Evolutionary conservation across 1,139 yeast genomes (phyloP).

Genomic region (Eremothecium cymbalariae): DNA sequence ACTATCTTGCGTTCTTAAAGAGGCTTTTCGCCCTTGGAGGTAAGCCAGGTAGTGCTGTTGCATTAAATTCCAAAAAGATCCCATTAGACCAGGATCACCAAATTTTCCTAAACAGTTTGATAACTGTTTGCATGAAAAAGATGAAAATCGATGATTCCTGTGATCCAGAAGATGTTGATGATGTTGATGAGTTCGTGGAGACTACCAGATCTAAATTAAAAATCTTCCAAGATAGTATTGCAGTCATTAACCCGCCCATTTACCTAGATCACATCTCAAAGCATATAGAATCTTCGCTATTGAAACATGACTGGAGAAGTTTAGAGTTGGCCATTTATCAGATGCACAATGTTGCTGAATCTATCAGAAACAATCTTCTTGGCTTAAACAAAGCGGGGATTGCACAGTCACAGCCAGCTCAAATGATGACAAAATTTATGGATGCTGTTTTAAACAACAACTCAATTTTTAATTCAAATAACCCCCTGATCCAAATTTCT

Average conservation of each 20-base stretch:
- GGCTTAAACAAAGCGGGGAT: conserved; percentile 59
- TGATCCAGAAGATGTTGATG: conserved; percentile 62
- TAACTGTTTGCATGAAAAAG: conserved; percentile 64
- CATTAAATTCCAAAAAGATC: conserved; percentile 31
- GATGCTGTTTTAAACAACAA: conserved; percentile 40
- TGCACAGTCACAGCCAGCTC: conserved; percentile 51
- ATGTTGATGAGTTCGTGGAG: conserved; percentile 70
- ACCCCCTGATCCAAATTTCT: conserved; percentile 69
- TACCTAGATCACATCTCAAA: conserved; percentile 63
- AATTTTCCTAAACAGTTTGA: conserved; percentile 51
- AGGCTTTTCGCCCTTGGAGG: conserved; percentile 38
- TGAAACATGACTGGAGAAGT: conserved; percentile 56
- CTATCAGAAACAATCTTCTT: conserved; percentile 64
- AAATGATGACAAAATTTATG: conserved; percentile 46
- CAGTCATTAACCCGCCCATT: conserved; percentile 62
- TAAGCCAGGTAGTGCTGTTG: conserved; percentile 32
- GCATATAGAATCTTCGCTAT: conserved; percentile 52
- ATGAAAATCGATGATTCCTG: conserved; percentile 72
- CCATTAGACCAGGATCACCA: conserved; percentile 35
- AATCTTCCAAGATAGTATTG: conserved; percentile 77
- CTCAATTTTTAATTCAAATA: conserved; percentile 45
- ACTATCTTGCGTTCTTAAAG: conserved; percentile 62
- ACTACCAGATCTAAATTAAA: conserved; percentile 59
- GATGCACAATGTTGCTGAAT: conserved; percentile 69
- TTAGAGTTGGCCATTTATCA: conserved; percentile 83